Base-by-base conservation (phyloP, 169 alveolate species). In the Plasmodium relictum region DNA sequence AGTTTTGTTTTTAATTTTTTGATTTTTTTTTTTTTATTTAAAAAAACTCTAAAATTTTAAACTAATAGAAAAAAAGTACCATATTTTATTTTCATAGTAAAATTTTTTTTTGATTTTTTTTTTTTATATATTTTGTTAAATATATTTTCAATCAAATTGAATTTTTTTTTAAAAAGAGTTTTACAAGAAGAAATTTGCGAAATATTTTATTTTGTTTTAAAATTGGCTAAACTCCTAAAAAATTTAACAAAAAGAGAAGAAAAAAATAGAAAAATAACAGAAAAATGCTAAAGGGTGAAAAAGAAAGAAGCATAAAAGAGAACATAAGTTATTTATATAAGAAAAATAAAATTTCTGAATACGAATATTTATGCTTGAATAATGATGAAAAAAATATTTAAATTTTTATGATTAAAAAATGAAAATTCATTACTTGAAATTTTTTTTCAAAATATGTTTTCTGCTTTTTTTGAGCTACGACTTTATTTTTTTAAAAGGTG, bases 391-490 rank as follows among this genome's bases (percentile, higher is more conserved):
- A 56, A 56, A 48, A 48, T 48, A 14, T 10, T 56, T 1, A 16
- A 6, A 5, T 56, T 14, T 31, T 10, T 58, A 22, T 71, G 20
- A 50, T 2, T 37, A 14, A 20, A 62, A 73, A 73, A 45, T 62
- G 65, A 73, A 45, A 73, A 56, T n/a, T 31, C 22, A 56, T 73
- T 58, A 58, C 88, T 20, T 76, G 62, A 65, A 62, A 48, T 20
- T 76, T 9, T 62, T 22, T 69, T 68, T 76, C 68, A 76, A 76
- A 18, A 10, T 76, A 44, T 39, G 62, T 44, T 24, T 62, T 26
- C 44, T 76, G 6, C 65, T 76, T 52, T 76, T 76, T 76, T 76
- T 76, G 45, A 76, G 88, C 54, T 76, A 76, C 56, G 88, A 76
- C 63, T 76, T 76, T 22, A 41, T 76, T 42, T 18, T 62, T 62